phyloP scores from a whole-genome alignment of 257 asterid genomes.

The Penstemon newberryi region DNA sequence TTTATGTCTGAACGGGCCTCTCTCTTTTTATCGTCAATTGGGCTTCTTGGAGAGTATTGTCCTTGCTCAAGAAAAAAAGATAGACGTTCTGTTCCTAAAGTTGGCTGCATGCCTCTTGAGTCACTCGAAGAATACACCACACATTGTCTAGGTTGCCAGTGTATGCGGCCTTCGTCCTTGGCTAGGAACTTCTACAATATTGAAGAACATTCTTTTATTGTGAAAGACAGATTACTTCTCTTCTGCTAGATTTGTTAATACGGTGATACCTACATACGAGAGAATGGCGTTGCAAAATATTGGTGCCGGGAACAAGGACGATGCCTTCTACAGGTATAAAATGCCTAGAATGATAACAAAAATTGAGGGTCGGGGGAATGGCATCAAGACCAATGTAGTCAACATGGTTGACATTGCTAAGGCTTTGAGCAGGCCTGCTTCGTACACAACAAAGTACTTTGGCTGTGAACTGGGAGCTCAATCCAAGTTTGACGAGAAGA shows the following conservation, averaged over 20 bases:
- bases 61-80: conserved; percentile 60
- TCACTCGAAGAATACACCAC: conserved; percentile 31
- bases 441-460: conserved; percentile 78
- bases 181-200: conserved; percentile 24
- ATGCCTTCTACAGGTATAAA: conserved; percentile 87
- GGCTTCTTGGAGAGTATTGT: conserved; percentile 71
- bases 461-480: conserved; percentile 89
- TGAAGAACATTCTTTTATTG: neutral
- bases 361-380: conserved; percentile 88
- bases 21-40: conserved; percentile 56
- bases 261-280: neutral
- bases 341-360: conserved; percentile 87
- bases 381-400: conserved; percentile 81
- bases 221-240: conserved; percentile 3
- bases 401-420: conserved; percentile 90
- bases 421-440: conserved; percentile 75
- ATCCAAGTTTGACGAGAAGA: conserved; percentile 80
- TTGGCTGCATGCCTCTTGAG: conserved; percentile 62
- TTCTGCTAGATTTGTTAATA: conserved; percentile 30
- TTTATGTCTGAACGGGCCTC: conserved; percentile 79
- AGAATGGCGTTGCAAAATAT: conserved; percentile 81
- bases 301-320: conserved; percentile 89
- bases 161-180: conserved; percentile 33
- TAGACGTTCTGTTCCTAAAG: conserved; percentile 37
- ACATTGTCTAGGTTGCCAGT: conserved; percentile 41